Percentiles rank a stretch among this genome's conserved stretches.
phyloP scores from a whole-genome alignment of 805 yeast genomes.

The Metschnikowia matae region DNA sequence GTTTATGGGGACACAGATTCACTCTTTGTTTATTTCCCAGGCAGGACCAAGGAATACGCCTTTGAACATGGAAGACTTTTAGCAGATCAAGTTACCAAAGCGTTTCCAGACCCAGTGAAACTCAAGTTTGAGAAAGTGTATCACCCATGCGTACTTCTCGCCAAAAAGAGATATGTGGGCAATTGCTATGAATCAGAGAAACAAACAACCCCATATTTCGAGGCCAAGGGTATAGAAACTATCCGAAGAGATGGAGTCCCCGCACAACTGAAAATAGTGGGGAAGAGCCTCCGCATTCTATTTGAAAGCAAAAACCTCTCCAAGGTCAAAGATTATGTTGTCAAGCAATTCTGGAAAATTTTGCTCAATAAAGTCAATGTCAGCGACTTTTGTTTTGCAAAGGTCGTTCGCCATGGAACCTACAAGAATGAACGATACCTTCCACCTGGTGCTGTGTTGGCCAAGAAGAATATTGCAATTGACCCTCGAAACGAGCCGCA shows the following conservation, averaged over 20 bases:
- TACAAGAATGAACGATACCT: slow-evolving; percentile 68
- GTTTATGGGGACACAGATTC: slow-evolving; percentile 98
- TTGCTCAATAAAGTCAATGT: slow-evolving; percentile 58
- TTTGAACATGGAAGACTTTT: slow-evolving; percentile 70
- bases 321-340: slow-evolving; percentile 59
- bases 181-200: slow-evolving; percentile 60
- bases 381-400: slow-evolving; percentile 87
- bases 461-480: slow-evolving; percentile 53
- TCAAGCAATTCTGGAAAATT: slow-evolving; percentile 64
- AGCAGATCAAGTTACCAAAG: slow-evolving; percentile 56
- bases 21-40: slow-evolving; percentile 85
- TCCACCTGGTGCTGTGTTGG: slow-evolving; percentile 90
- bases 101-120: slow-evolving; percentile 76
- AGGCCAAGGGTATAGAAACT: slow-evolving; percentile 96
- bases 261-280: slow-evolving; percentile 81
- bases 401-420: slow-evolving; percentile 80
- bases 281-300: slow-evolving; percentile 58
- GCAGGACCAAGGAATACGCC: slow-evolving; percentile 71
- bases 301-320: slow-evolving; percentile 75
- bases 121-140: slow-evolving; percentile 92
- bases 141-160: slow-evolving; percentile 74
- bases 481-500: slow-evolving; percentile 83
- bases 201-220: slow-evolving; percentile 64
- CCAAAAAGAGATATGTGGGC: slow-evolving; percentile 92
- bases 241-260: slow-evolving; percentile 93